Evolutionary conservation across 2,329 filamentous ascomycete species (phyloP), one percentile per base, ranked within the genome.

Genomic region (Fusarium drepaniforme): DNA sequence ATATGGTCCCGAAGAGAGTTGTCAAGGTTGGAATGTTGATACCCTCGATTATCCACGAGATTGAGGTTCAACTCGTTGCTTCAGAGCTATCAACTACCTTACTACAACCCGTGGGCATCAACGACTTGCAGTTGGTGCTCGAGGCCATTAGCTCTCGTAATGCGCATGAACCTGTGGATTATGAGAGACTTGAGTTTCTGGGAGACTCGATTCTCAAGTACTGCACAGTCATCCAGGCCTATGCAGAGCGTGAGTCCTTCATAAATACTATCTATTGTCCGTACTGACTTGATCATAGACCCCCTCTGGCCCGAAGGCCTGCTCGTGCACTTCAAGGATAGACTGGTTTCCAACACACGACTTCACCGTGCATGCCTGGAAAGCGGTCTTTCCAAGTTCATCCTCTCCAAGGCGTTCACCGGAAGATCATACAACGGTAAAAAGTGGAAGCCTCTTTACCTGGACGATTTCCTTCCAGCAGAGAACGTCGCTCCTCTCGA

Each of bases 131-230:
- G 1, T 84, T 93, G 38, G 80, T 97, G 0, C 80, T 91, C 2
- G 91, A 90, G 12, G 95, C 96, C 1, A 92, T 97, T 60, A 93
- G 89, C 61, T 86, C 94, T 0, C 90, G 92, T 0, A 86, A 86
- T 2, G 91, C 94, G 0, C 79, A 82, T 3, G 90, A 92, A 58
- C 81, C 84, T 1, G 88, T 87, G 0, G 89, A 98, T 74, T 98
- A 98, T 79, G 93, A 98, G 77, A 88, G 93, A 4, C 85, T 97
- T 0, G 97, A 98, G 80, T 97, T 97, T 75, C 84, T 98, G 0
- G 97, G 97, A 0, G 96, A 98, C 78, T 91, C 91, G 0, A 86
- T 97, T 2, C 86, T 98, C 42, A 98, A 98, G 78, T 90, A 93
- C 67, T 90, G 90, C 57, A 88, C 93, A 0, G 90, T 91, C 0